These are phyloP conservation scores for Hirschioporus abietinus DNA, from an alignment of 768 basidiomycete genomes.

Conservation along the genomic window DNA sequence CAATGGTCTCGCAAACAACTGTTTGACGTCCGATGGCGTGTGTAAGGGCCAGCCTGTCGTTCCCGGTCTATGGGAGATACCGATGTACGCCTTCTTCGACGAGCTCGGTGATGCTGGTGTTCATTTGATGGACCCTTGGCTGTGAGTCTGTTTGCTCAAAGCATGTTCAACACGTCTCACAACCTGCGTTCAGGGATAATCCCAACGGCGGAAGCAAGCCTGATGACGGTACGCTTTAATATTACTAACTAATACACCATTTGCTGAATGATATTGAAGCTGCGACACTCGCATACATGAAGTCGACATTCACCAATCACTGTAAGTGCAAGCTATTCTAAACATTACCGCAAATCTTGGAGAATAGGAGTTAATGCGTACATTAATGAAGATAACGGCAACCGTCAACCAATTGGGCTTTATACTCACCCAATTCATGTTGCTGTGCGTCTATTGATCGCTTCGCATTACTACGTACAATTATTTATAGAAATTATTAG, in stretches of 20 bases:
- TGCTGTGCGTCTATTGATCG: constrained; percentile 34
- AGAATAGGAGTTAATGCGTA: constrained; percentile 4
- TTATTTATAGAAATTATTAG: constrained; percentile 18
- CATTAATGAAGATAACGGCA: constrained; percentile 41
- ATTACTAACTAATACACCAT: not conserved
- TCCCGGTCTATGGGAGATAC: constrained; percentile 80
- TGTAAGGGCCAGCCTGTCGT: constrained; percentile 69
- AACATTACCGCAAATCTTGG: too few relatives aligned
- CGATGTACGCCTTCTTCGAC: constrained; percentile 79
- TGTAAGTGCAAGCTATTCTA: constrained; percentile 24
- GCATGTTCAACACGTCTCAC: not conserved
- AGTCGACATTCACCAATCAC: constrained; percentile 67
- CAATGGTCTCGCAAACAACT: constrained; percentile 75
- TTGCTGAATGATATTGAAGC: constrained; percentile 7
- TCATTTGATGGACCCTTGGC: constrained; percentile 83
- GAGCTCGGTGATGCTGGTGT: constrained; percentile 43
- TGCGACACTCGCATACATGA: constrained; percentile 66
- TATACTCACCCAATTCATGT: constrained; percentile 82
- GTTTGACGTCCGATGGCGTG: constrained; percentile 44
- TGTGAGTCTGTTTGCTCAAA: constrained; percentile 36
- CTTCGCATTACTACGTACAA: not conserved
- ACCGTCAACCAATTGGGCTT: constrained; percentile 74
- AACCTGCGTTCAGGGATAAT: constrained; percentile 33
- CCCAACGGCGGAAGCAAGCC: constrained; percentile 45
- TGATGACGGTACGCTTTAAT: constrained; percentile 35